These are phyloP conservation scores for Beauveria brongniartii DNA, from an alignment of 2,329 filamentous ascomycete species.

Conservation along the genomic window DNA sequence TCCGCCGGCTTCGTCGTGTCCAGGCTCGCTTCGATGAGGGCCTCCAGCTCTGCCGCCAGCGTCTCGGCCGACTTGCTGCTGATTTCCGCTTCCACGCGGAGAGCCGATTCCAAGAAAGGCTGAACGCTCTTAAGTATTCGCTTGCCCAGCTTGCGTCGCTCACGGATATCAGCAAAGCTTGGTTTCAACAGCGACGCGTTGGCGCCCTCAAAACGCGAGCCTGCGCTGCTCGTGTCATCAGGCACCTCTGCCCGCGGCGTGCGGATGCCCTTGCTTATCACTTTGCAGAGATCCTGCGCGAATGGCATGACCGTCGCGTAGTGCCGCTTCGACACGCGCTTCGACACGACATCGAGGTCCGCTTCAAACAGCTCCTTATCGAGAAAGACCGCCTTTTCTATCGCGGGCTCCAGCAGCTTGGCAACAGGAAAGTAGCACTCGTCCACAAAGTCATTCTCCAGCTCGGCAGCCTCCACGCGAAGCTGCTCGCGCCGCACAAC, in stretches of 20 bases:
- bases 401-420: constrained; percentile 64
- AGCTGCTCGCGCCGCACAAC: constrained; percentile 68
- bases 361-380: constrained; percentile 55
- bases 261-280: constrained; percentile 46
- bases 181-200: constrained; percentile 44
- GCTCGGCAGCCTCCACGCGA: constrained; percentile 68
- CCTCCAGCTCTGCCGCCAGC: constrained; percentile 65
- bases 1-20: constrained; percentile 38
- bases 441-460: constrained; percentile 74
- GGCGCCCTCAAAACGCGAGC: constrained; percentile 22
- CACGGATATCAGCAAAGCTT: constrained; percentile 61
- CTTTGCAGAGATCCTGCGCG: constrained; percentile 45
- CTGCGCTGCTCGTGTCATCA: constrained; percentile 17
- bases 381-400: constrained; percentile 71
- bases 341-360: constrained; percentile 42
- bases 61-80: constrained; percentile 61
- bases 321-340: constrained; percentile 44
- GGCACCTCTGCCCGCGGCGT: constrained; percentile 25
- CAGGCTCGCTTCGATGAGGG: constrained; percentile 61
- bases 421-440: constrained; percentile 86
- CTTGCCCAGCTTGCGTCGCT: constrained; percentile 78
- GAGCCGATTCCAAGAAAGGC: constrained; percentile 64
- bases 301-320: constrained; percentile 53
- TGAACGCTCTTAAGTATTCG: constrained; percentile 80
- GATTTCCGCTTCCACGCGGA: constrained; percentile 75